Conservation (phyloP, 768 basidiomycete genomes). For the Postia placenta region DNA sequence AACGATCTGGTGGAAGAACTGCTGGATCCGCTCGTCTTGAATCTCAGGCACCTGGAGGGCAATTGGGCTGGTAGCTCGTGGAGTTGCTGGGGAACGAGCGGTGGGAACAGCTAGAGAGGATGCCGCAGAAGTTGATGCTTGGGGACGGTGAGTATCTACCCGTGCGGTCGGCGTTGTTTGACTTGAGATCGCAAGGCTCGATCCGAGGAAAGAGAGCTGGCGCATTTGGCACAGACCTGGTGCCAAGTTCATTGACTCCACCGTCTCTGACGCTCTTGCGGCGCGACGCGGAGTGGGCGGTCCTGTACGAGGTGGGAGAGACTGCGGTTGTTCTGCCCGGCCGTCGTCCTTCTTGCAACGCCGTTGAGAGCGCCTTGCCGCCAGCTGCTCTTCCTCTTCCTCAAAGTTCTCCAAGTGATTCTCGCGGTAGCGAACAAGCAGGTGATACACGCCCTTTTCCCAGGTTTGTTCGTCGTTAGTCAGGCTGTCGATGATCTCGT, state of each 20-base stretch:
- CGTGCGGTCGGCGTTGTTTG: constrained; percentile 2
- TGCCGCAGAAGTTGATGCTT: constrained; percentile 3
- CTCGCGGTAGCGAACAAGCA: constrained; percentile 80
- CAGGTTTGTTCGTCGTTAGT: constrained; percentile 67
- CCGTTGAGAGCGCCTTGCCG: constrained; percentile 27
- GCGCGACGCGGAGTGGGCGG: constrained; percentile 63
- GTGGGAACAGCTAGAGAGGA: constrained; percentile 2
- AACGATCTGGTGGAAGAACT: constrained; percentile 82
- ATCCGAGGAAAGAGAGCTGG: constrained; percentile 6
- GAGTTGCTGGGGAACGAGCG: constrained; percentile 1
- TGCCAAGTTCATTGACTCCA: constrained; percentile 11
- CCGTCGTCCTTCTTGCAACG: constrained; percentile 25
- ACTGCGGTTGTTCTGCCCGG: constrained; percentile 8
- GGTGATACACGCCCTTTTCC: constrained; percentile 94
- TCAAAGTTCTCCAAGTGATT: constrained; percentile 69
- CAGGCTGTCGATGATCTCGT: constrained; percentile 66
- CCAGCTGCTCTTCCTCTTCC: constrained; percentile 52
- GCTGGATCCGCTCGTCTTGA: constrained; percentile 70
- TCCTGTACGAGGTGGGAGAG: constrained; percentile 45
- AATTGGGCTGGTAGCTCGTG: neutral
- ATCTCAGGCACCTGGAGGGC: constrained; percentile 50
- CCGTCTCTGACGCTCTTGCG: constrained; percentile 22
- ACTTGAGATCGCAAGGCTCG: neutral
- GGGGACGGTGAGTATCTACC: constrained; percentile 4
- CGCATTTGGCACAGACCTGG: constrained; percentile 14